A percentile compares a stretch with the other conserved stretches of the same genome.
These are phyloP conservation scores for Erysimum cheiri DNA, from an alignment of 441 rosid genomes.

Conservation along the genomic window DNA sequence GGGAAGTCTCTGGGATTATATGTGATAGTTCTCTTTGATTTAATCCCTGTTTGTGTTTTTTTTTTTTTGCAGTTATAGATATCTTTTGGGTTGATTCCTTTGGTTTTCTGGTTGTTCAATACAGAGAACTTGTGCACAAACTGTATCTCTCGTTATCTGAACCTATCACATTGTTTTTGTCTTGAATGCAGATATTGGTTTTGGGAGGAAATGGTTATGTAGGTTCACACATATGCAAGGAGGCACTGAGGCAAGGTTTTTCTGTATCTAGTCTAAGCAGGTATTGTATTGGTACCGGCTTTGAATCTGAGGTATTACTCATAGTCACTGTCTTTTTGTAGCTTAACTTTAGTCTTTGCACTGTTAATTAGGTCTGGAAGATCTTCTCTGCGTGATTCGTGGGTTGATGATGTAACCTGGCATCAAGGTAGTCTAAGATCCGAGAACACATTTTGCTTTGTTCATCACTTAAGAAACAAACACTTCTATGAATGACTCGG, in stretches of 20 bases:
- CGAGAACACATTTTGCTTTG: not conserved
- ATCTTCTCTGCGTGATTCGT: constrained; percentile 50
- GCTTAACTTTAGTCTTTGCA: constrained; percentile 8
- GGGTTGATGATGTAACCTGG: constrained; percentile 52
- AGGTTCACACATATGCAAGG: constrained; percentile 56
- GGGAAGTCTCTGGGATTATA: not conserved
- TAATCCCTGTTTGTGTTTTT: constrained; percentile 1
- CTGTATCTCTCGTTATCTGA: constrained; percentile 9
- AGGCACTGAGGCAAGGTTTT: constrained; percentile 53
- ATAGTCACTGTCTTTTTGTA: not conserved
- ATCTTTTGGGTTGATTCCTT: not conserved
- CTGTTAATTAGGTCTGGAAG: constrained; percentile 51
- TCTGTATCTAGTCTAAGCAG: constrained; percentile 58
- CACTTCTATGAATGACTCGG: not conserved
- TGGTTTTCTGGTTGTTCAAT: constrained; percentile 6
- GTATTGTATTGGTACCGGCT: constrained; percentile 29
- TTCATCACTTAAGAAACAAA: not conserved
- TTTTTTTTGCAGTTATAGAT: not conserved
- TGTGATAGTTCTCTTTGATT: not conserved
- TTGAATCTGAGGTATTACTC: not conserved
- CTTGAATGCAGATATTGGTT: constrained; percentile 51
- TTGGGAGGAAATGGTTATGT: constrained; percentile 63
- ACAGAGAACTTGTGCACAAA: not conserved
- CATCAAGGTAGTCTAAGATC: constrained; percentile 43
- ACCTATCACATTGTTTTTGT: constrained; percentile 3